Conservation (phyloP, 441 rosid species). For the Gossypium armourianum region DNA sequence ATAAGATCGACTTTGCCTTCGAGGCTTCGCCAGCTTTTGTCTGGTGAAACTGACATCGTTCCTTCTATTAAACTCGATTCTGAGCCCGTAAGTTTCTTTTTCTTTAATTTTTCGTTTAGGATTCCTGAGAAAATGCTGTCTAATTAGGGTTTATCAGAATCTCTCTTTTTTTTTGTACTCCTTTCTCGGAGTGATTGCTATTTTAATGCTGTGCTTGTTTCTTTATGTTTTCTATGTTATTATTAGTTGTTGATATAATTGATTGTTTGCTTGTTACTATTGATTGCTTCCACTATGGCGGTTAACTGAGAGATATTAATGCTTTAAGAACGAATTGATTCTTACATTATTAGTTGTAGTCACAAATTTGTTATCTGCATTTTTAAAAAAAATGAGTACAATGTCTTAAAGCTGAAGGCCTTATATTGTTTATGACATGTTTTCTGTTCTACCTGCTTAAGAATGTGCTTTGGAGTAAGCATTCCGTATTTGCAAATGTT, state of each 20-base stretch:
- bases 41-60: conserved; percentile 69
- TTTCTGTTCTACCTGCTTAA: background rate
- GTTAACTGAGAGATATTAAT: background rate
- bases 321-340: background rate
- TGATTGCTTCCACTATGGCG: background rate
- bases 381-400: background rate
- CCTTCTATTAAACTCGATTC: conserved; percentile 74
- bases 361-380: background rate
- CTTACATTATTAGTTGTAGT: background rate
- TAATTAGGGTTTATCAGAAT: conserved; percentile 14
- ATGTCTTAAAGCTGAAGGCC: background rate
- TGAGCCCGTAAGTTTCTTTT: conserved; percentile 58
- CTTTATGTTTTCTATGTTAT: background rate
- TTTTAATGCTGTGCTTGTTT: background rate
- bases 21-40: conserved; percentile 75
- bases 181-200: background rate
- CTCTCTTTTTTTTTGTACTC: background rate
- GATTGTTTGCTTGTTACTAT: background rate
- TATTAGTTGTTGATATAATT: background rate
- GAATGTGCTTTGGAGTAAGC: background rate
- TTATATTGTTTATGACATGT: background rate
- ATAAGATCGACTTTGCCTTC: conserved; percentile 84
- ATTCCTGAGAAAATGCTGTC: background rate
- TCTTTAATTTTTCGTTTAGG: background rate
- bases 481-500: background rate